Percentiles rank a stretch among this genome's conserved stretches.
Evolutionary conservation across 768 basidiomycete genomes (phyloP).

Genomic region (Thelephora aurantiotincta): DNA sequence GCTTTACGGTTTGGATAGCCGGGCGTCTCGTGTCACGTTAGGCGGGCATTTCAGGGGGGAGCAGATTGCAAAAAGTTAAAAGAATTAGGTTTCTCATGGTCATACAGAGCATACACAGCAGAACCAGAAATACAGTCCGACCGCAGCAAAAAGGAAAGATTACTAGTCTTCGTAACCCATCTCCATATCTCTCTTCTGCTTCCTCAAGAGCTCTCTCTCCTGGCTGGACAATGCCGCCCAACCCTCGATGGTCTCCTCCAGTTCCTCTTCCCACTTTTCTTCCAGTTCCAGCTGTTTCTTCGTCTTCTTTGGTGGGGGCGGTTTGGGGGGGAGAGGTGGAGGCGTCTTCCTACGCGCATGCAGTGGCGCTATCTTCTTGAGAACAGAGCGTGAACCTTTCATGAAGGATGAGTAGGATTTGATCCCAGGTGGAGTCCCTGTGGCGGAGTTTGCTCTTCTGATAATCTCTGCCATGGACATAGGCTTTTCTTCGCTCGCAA

Average conservation of each 20-base stretch:
- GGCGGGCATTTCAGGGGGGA: too few relatives aligned
- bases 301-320: constrained; percentile 61
- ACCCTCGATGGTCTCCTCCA: constrained; percentile 60
- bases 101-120: too few relatives aligned
- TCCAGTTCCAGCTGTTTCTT: constrained; percentile 68
- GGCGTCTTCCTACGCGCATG: constrained; percentile 63
- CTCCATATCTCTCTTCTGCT: constrained; percentile 50
- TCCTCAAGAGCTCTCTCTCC: constrained; percentile 31
- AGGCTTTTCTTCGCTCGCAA: constrained; percentile 28
- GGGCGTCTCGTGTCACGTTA: too few relatives aligned
- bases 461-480: constrained; percentile 69
- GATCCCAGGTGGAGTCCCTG: constrained; percentile 34
- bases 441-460: constrained; percentile 51
- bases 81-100: too few relatives aligned
- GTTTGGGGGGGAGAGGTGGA: constrained; percentile 57
- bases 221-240: constrained; percentile 23
- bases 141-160: neutral
- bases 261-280: constrained; percentile 71
- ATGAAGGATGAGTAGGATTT: constrained; percentile 45
- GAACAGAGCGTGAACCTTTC: constrained; percentile 46
- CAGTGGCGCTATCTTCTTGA: constrained; percentile 61
- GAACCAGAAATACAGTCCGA: too few relatives aligned
- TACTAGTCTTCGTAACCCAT: constrained; percentile 25
- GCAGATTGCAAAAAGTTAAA: too few relatives aligned
- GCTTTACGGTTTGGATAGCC: neutral